These are phyloP conservation scores for Ascochyta koolunga DNA, from an alignment of 2,329 filamentous ascomycete genomes.

Conservation along the genomic window DNA sequence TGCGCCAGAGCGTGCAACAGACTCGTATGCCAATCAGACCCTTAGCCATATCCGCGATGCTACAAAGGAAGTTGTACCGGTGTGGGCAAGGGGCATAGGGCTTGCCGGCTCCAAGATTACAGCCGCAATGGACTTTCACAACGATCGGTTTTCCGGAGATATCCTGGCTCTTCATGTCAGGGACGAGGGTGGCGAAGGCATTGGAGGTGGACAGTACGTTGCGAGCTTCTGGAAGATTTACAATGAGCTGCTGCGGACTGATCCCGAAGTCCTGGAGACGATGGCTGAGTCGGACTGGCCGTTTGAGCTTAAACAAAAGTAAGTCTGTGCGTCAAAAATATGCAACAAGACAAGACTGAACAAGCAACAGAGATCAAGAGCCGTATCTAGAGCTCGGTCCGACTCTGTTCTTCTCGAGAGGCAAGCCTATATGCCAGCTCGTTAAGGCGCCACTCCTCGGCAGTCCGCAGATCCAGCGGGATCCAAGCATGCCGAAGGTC, in stretches of 20 bases:
- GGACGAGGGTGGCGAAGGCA: slow-evolving; percentile 38
- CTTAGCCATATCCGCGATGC: slow-evolving; percentile 46
- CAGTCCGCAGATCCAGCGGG: slow-evolving; percentile 39
- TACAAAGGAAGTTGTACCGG: slow-evolving; percentile 40
- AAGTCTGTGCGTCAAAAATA: slow-evolving; percentile 13
- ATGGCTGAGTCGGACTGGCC: slow-evolving; percentile 45
- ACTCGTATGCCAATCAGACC: slow-evolving; percentile 48
- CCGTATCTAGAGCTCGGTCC: slow-evolving; percentile 44
- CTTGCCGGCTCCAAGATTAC: slow-evolving; percentile 48
- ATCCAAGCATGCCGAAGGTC: slow-evolving; percentile 38
- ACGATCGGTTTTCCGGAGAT: slow-evolving; percentile 47
- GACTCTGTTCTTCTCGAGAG: slow-evolving; percentile 43
- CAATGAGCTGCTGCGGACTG: slow-evolving; percentile 41
- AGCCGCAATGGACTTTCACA: slow-evolving; percentile 46
- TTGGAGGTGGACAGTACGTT: slow-evolving; percentile 43
- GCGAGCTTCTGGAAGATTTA: slow-evolving; percentile 45
- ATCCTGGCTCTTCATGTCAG: slow-evolving; percentile 44
- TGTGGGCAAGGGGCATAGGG: slow-evolving; percentile 42
- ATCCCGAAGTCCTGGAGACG: slow-evolving; percentile 44
- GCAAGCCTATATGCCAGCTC: slow-evolving; percentile 46
- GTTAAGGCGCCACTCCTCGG: slow-evolving; percentile 48
- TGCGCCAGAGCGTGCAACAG: slow-evolving; percentile 40
- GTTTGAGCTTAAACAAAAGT: slow-evolving; percentile 48
- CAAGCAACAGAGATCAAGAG: slow-evolving; percentile 25
- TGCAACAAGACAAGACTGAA: background rate